Base-by-base conservation (phyloP, 23 red algal species). In the Pyropia yezoensis region DNA sequence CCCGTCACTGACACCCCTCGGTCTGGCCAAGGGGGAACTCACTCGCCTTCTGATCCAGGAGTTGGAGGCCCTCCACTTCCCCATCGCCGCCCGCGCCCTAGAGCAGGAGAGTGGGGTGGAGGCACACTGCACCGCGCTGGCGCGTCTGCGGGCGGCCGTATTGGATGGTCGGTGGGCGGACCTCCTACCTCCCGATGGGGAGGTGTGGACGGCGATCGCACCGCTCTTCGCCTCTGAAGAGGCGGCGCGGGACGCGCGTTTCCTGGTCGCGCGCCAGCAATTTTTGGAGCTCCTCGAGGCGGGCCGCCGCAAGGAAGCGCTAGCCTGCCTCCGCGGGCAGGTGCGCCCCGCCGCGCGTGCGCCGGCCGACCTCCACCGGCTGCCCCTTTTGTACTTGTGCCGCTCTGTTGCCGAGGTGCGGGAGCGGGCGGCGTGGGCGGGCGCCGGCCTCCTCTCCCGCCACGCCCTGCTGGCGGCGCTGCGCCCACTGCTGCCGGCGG, bases 261-360 rank as follows among this genome's bases (percentile, higher is more conserved):
- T 81, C 50, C 74, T 87, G 11, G 45, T 86, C 13, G 71, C 67
- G 49, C 59, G 74, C 52, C 89, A 82, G 61, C 67, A 86, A 15
- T 85, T 77, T 68, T 68, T 82, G 27, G 82, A 86, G 34, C 58
- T 95, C 16, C 74, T 95, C 18, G 90, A 95, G 28, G 83, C 72
- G 83, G 71, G 69, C 8, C 71, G 69, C 57, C 69, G 71, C 23
- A 61, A 67, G 34, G 57, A 80, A 16, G 80, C 71, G 15, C 53
- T 89, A 30, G 68, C 66, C 18, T 90, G 79, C 63, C 69, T 82
- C 19, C n/a, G 85, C 25, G 74, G 69, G 27, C 50, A 86, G 57
- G 56, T 89, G 32, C 73, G 79, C 29, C 49, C 73, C 13, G 18
- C 83, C 25, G 75, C 65, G 53, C 75, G 58, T 7, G 84, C 80